Evolutionary conservation across 1,284 basidiomycete genomes (phyloP).

Genomic region (Leucoagaricus sp.): DNA sequence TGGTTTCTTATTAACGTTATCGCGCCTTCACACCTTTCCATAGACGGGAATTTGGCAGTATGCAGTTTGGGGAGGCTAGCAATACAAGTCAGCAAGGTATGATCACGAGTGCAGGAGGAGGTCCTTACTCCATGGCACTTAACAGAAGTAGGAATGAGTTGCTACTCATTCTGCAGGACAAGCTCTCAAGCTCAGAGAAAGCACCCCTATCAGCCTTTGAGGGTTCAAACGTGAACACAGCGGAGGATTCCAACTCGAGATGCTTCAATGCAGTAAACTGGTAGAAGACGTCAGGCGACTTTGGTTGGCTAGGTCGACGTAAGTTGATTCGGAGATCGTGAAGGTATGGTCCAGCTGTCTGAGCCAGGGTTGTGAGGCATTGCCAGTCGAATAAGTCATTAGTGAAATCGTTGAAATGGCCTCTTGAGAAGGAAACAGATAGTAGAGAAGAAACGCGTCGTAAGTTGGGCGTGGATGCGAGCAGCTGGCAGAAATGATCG

Average conservation of each 20-base stretch:
- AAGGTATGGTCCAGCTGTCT: neutral
- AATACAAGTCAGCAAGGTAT: neutral
- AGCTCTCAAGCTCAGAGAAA: conserved; percentile 1
- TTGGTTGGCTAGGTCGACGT: neutral
- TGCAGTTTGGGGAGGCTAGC: conserved; percentile 7
- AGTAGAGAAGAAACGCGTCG: neutral
- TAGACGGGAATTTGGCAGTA: neutral
- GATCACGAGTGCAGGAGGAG: neutral
- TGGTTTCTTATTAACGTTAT: conserved; percentile 12
- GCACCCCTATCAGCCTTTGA: neutral
- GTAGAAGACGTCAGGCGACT: conserved; percentile 6
- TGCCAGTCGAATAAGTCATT: neutral
- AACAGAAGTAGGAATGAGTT: conserved; percentile 5
- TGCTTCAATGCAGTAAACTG: neutral
- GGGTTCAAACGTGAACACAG: conserved; percentile 2
- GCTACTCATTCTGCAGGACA: conserved; percentile 4
- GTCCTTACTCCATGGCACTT: conserved; percentile 6
- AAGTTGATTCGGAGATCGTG: conserved; percentile 1
- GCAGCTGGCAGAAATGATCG: neutral
- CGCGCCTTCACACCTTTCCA: conserved; percentile 4
- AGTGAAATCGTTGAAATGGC: no score
- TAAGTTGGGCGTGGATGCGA: conserved; percentile 1
- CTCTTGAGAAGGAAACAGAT: no score
- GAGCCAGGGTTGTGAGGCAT: neutral
- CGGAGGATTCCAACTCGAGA: neutral